Evolutionary conservation across 768 basidiomycete genomes (phyloP).

Genomic region (Leccinum aurantiacum): DNA sequence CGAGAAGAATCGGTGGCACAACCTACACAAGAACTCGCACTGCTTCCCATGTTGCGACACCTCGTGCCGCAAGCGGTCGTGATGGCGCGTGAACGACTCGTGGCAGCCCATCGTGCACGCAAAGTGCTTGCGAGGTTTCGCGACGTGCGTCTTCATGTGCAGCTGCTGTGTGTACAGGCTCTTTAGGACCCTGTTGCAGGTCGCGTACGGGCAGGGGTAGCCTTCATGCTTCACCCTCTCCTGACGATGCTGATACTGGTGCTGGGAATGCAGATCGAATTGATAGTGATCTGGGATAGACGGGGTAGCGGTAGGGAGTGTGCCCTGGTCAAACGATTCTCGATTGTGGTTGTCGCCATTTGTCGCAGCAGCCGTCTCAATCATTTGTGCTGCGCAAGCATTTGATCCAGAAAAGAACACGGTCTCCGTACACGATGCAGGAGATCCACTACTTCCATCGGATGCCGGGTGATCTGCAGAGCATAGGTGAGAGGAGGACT

Average conservation of each 20-base stretch:
- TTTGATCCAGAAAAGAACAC: neutral
- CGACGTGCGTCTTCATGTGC: neutral
- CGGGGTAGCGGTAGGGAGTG: neutral
- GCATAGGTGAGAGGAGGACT: neutral
- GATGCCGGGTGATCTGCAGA: neutral
- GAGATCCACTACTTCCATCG: neutral
- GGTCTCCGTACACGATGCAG: neutral
- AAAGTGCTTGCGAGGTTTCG: neutral
- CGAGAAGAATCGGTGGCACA: constrained; percentile 6
- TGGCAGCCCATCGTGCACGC: constrained; percentile 5
- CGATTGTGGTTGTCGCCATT: neutral
- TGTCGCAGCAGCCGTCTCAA: no score
- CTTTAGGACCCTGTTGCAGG: neutral
- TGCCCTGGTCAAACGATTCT: neutral
- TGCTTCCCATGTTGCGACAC: constrained; percentile 4
- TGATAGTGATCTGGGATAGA: neutral
- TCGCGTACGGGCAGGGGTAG: constrained; percentile 1
- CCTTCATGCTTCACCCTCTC: neutral
- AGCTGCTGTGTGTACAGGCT: constrained; percentile 2
- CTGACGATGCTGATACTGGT: neutral
- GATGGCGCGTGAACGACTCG: constrained; percentile 4
- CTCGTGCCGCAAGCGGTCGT: constrained; percentile 3
- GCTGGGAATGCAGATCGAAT: no score
- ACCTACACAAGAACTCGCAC: constrained; percentile 3
- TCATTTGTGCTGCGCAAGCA: neutral